Conservation (phyloP, 441 rosid species). For the Eutrema salsugineum region DNA sequence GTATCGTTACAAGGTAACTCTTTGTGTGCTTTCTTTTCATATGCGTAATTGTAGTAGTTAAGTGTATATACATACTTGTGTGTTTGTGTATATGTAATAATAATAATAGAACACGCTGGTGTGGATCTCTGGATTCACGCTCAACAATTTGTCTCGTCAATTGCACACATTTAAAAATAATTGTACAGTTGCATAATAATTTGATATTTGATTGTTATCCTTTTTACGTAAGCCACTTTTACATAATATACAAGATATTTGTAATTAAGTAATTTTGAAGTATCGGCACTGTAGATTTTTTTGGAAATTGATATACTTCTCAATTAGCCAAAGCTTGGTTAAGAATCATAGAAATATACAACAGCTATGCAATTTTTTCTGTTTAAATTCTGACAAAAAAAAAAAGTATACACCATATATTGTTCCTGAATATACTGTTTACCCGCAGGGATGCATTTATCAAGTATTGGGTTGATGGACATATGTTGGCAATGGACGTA, state of each 20-base stretch:
- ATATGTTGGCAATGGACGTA: conserved; percentile 51
- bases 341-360: not conserved
- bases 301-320: not conserved
- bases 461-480: conserved; percentile 56
- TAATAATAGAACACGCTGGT: not conserved
- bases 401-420: not conserved
- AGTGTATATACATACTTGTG: not conserved
- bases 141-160: not conserved
- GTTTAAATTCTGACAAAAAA: not conserved
- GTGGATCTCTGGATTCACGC: not conserved
- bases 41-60: not conserved
- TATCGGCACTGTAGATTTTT: not conserved
- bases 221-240: not conserved
- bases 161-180: not conserved
- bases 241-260: not conserved
- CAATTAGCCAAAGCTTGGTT: not conserved
- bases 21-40: not conserved
- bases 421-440: conserved; percentile 12
- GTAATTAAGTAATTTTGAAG: not conserved
- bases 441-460: conserved; percentile 56
- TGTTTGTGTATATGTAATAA: not conserved
- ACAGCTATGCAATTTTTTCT: not conserved
- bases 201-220: not conserved
- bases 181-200: not conserved
- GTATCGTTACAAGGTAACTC: conserved; percentile 53